Percentiles rank a stretch among this genome's conserved stretches.
Evolutionary conservation across 2,329 filamentous ascomycete genomes (phyloP).

Genomic region (Dryadomyces quercus-mongolicae): DNA sequence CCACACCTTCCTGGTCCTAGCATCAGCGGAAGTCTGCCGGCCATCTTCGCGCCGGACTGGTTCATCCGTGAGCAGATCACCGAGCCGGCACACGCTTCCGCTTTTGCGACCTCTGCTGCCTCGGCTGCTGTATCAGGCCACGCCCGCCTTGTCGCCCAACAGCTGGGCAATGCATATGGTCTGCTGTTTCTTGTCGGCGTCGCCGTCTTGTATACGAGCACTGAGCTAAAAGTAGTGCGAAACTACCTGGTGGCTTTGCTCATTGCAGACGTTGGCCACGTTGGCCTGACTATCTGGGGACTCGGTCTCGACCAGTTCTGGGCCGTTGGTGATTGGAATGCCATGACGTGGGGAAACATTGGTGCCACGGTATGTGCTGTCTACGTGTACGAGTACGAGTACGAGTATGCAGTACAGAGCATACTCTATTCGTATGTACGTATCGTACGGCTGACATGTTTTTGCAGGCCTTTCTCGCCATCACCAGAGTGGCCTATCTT

Average conservation of each 20-base stretch:
- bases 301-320: conserved; percentile 43
- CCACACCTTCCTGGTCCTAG: conserved; percentile 22
- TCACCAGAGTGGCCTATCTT: conserved; percentile 45
- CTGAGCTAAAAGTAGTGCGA: conserved; percentile 51
- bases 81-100: conserved; percentile 19
- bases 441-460: not conserved
- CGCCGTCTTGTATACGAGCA: conserved; percentile 50
- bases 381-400: not conserved
- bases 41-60: conserved; percentile 43
- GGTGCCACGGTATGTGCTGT: conserved; percentile 41
- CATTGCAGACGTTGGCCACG: conserved; percentile 55
- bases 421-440: too few species aligned
- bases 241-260: conserved; percentile 56
- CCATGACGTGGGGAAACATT: conserved; percentile 63
- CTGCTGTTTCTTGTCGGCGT: conserved; percentile 53
- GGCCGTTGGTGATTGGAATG: conserved; percentile 50
- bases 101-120: conserved; percentile 15
- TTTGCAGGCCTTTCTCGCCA: conserved; percentile 37
- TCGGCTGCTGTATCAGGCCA: conserved; percentile 18
- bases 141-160: conserved; percentile 46
- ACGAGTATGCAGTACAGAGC: not conserved
- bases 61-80: conserved; percentile 54
- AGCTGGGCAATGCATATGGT: conserved; percentile 60
- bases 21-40: conserved; percentile 44
- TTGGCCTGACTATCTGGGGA: conserved; percentile 46